phyloP scores from a whole-genome alignment of 2,329 filamentous ascomycete genomes.

The Fusarium papillatum region DNA sequence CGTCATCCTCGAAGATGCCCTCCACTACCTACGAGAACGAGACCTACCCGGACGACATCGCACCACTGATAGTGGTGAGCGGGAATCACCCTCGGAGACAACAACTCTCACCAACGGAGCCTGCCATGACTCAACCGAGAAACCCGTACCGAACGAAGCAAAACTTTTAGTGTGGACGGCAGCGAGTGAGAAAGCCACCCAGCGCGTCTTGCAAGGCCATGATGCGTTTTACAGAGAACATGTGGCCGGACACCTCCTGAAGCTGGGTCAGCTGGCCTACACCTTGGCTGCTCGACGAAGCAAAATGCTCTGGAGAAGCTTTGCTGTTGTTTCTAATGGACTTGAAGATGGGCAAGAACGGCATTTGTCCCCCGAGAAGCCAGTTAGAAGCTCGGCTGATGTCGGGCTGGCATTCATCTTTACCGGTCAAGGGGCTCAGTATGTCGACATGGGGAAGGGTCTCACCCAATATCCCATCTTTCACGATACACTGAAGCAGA shows the following conservation, averaged over 20 bases:
- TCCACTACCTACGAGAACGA: conserved; percentile 11
- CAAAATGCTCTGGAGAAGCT: conserved; percentile 33
- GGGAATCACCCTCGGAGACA: neutral
- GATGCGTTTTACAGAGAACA: neutral
- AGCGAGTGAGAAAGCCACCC: conserved; percentile 47
- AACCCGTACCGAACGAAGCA: neutral
- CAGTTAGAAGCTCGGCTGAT: conserved; percentile 1
- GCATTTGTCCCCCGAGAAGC: neutral
- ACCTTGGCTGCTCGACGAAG: conserved; percentile 47
- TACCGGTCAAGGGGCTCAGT: conserved; percentile 53
- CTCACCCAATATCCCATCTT: conserved; percentile 31
- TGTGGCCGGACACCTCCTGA: fast-evolving
- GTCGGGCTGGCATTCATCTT: conserved; percentile 42
- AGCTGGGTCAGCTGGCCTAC: conserved; percentile 40
- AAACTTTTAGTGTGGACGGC: conserved; percentile 56
- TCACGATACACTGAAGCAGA: conserved; percentile 6
- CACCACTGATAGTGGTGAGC: neutral
- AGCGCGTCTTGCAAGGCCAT: conserved; percentile 11
- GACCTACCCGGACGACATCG: neutral
- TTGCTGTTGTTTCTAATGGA: neutral
- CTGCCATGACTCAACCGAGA: neutral
- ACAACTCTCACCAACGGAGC: neutral
- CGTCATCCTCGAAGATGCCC: conserved; percentile 49
- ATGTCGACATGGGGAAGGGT: conserved; percentile 46
- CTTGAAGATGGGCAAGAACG: neutral